Percentiles rank a stretch among this genome's conserved stretches.
Conservation (phyloP, 2,329 filamentous ascomycete genomes). For the Boeremia exigua region DNA sequence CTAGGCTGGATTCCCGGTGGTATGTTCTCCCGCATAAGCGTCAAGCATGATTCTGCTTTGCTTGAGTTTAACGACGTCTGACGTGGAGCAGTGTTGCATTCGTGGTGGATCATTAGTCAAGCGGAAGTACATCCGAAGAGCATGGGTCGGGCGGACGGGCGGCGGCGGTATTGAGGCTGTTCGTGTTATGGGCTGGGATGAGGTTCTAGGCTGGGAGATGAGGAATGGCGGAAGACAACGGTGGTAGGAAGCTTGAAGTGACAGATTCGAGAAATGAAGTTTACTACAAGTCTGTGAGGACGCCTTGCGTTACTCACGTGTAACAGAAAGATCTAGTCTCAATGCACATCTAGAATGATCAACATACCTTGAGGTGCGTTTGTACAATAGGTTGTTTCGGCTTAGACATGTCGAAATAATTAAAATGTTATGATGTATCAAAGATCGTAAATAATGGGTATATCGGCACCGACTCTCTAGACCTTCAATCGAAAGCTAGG, state of each 20-base stretch:
- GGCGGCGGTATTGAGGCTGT: not conserved
- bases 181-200: not conserved
- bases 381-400: no score
- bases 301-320: no score
- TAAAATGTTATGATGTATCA: no score
- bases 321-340: no score
- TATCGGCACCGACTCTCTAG: not conserved
- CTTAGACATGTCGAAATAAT: no score
- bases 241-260: not conserved
- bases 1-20: conserved; percentile 38
- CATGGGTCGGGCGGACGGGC: conserved; percentile 16
- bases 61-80: not conserved
- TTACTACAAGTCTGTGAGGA: no score
- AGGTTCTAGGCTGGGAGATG: conserved; percentile 2
- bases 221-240: not conserved
- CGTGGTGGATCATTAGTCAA: conserved; percentile 36
- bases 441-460: not conserved
- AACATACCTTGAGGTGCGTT: no score
- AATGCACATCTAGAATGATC: no score
- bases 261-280: no score
- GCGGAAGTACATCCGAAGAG: conserved; percentile 11
- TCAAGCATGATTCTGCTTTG: not conserved
- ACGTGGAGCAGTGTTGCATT: conserved; percentile 38
- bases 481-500: not conserved
- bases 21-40: not conserved